Evolutionary conservation across 805 yeast species (phyloP), one percentile per base, ranked within the genome.

Genomic region (Wickerhamomyces pijperi): DNA sequence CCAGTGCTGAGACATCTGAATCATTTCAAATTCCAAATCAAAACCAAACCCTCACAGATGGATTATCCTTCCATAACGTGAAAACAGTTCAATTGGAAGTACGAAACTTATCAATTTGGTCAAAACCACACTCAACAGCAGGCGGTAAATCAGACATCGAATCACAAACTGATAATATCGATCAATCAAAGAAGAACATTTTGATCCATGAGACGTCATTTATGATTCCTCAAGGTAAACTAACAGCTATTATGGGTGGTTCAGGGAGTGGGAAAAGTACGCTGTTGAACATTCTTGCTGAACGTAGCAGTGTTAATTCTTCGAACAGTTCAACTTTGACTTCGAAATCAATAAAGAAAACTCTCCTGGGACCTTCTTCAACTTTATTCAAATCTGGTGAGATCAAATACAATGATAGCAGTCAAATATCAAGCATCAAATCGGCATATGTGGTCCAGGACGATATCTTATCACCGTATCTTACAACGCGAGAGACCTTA

Each of bases 221-320:
- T 42, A 76, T 75, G 35, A 64, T 83, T 8, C 74, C 76, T 0
- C 53, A 70, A n/a, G 83, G 84, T 13, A 66, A 80, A 2, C 53
- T 86, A 33, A 69, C 84, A 64, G 94, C 94, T 4, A 81, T 86
- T 9, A 76, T 86, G 64, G 95, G 95, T 6, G 94, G 95, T 0
- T 80, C 90, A 0, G 95, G 95, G 0, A 76, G 87, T 3, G 95
- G 95, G 3, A 85, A 86, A 51, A 86, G 95, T 0, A 83, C 95
- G 0, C 54, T 85, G 35, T 61, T 86, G 28, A 86, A 86, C 51
- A 73, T 74, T 1, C 56, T 81, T 25, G 81, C 86, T 0, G 68
- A 72, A 34, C 57, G 82, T 45, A 47, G n/a, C n/a, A n/a, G n/a
- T n/a, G n/a, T n/a, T n/a, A n/a, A 65, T 0, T 54, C 61, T 9